Evolutionary conservation across 495 filamentous ascomycete species (phyloP), one percentile per base, ranked within the genome.

Genomic region (Trypethelium eluteriae): DNA sequence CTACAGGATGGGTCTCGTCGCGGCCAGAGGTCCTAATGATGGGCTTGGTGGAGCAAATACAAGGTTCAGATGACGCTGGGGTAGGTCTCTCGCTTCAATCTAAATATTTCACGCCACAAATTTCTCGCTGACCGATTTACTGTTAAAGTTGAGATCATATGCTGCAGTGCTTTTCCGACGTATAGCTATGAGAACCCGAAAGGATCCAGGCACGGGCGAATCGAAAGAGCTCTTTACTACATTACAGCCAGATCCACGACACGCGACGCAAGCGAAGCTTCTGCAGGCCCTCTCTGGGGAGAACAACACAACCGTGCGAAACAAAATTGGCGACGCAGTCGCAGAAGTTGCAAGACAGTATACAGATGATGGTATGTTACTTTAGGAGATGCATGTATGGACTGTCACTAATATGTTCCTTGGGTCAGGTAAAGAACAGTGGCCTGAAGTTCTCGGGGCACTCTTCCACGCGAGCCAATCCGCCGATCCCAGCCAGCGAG

Each of bases 271-370:
- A 64, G 82, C 87, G 67, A 93, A 92, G 75, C 80, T 98, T 47
- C 80, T 99, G 34, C 83, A 88, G 67, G 88, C 86, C 66, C 79
- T 97, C 62, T 84, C 85, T 50, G 79, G 76, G 56, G 95, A 98
- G 78, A 77, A 81, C 6, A 81, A 88, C 32, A 80, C 84, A 56
- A 77, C 85, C 16, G 89, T 96, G 44, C 83, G 95, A 74, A 95
- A 95, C 76, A 99, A 98, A 78, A 89, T 97, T 74, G 93, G 92
- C 65, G 95, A 99, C 77, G 92, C 94, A 2, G 88, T 98, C 67
- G 95, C 95, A 6, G 95, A 99, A 75, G 80, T 98, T 56, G 95
- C 93, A 39, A 86, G 95, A 72, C 91, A 98, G 75, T 96, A 97
- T 76, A 89, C 89, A 63, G 95, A 97, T 72, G 89, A 87, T 69